Evolutionary conservation across 306 rosid species (phyloP), one percentile per base, ranked within the genome.

Genomic region (Prunus mongolica): DNA sequence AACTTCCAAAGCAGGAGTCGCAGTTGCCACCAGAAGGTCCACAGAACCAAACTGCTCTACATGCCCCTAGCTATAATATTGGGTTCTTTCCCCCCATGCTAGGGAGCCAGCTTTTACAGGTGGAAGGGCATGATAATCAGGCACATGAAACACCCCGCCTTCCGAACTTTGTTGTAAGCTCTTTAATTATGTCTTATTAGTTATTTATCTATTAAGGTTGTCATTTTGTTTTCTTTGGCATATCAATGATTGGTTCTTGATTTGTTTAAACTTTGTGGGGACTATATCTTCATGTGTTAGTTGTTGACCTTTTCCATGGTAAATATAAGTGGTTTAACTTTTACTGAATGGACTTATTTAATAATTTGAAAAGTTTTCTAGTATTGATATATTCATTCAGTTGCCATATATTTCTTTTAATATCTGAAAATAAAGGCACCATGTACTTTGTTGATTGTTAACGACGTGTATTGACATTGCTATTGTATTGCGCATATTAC

Each of bases 1-100:
- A 86, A 32, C 84, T 82, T 63, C 79, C 79, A 57, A 86, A 84
- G 76, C 86, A 79, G 83, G 89, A 85, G 54, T 70, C 58, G 32
- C 79, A 84, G 65, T 75, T 81, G 60, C 81, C 76, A 61, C 82
- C 82, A 6, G 89, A 88, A 61, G 86, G 82, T 57, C 76, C 79
- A 41, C 88, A 72, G 34, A 77, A 77, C 73, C 83, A 78, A 19
- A 50, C 81, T 51, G 80, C 71, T 83, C 77, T 80, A 73, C 80
- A 67, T 58, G 72, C 62, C 44, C 84, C 76, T 1, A 56, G 65
- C 78, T 76, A 85, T 56, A 51, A 72, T 75, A 20, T 82, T 68
- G 81, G 79, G 76, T 28, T 85, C 38, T 69, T 73, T 69, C 74
- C 86, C 0, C 50, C 84, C 45, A 63, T 79, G 80, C 67, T 79